A percentile compares a stretch with the other conserved stretches of the same genome.
These are phyloP conservation scores for Eutrema salsugineum DNA, from an alignment of 441 rosid genomes.

Conservation along the genomic window DNA sequence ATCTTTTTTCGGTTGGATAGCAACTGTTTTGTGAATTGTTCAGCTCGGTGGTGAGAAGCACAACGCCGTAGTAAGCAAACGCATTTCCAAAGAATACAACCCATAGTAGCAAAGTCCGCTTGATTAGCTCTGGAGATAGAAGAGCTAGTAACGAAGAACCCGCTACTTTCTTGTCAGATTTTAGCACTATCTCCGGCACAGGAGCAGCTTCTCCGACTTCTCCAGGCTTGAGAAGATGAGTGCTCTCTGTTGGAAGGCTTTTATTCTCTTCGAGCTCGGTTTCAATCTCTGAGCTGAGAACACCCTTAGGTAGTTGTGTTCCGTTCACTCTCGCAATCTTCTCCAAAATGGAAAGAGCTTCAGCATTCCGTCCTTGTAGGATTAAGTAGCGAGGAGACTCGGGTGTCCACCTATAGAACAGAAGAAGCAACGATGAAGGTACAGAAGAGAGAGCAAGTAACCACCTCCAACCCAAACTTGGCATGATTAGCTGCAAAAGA, in stretches of 20 bases:
- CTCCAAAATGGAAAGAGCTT: conserved; percentile 56
- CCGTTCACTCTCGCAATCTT: conserved; percentile 51
- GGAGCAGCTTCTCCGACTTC: conserved; percentile 13
- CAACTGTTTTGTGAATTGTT: conserved; percentile 54
- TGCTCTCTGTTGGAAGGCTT: conserved; percentile 37
- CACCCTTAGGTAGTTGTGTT: conserved; percentile 52
- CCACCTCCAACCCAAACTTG: conserved; percentile 80
- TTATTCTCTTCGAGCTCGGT: conserved; percentile 42
- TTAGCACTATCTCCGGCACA: conserved; percentile 22
- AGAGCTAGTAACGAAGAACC: conserved; percentile 49
- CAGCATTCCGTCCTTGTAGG: conserved; percentile 51
- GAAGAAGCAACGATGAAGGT: conserved; percentile 59
- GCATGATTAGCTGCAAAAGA: conserved; percentile 66
- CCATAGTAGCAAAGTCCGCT: conserved; percentile 81
- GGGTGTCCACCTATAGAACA: conserved; percentile 54
- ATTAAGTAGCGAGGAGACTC: conserved; percentile 78
- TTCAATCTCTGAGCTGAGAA: conserved; percentile 57
- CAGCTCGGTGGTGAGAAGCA: conserved; percentile 88
- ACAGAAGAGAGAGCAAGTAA: conserved; percentile 71
- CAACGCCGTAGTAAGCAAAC: conserved; percentile 86
- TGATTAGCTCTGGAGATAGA: conserved; percentile 61
- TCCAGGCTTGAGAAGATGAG: conserved; percentile 37
- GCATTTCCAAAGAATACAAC: conserved; percentile 81
- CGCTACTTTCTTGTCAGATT: conserved; percentile 38
- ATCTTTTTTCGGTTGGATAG: conserved; percentile 18